A percentile compares a stretch with the other conserved stretches of the same genome.
Conservation (phyloP, 192 early-diverging fungal genomes). For the Entomortierella lignicola region DNA sequence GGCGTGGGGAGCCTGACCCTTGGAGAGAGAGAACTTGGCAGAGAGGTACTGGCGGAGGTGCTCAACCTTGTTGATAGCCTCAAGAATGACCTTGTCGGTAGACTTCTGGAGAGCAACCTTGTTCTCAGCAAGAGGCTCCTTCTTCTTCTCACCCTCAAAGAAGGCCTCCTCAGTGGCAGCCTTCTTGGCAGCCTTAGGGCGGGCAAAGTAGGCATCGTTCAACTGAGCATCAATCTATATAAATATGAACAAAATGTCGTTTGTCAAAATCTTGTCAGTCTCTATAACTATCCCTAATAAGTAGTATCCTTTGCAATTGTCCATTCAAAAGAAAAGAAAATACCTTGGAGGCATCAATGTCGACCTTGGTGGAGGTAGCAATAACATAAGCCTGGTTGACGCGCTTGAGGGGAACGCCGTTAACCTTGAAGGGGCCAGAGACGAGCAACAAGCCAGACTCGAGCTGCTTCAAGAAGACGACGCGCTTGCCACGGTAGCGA, state of each 20-base stretch:
- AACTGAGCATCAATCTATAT: slow-evolving; percentile 79
- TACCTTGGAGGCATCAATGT: slow-evolving; percentile 81
- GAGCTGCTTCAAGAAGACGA: slow-evolving; percentile 98
- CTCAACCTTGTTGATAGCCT: slow-evolving; percentile 85
- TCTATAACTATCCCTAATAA: too few species aligned
- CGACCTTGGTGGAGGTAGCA: slow-evolving; percentile 99
- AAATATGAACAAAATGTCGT: too few species aligned
- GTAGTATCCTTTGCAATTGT: too few species aligned
- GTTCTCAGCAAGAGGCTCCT: slow-evolving; percentile 81
- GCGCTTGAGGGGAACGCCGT: slow-evolving; percentile 97
- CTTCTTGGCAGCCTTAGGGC: slow-evolving; percentile 76
- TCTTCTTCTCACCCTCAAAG: slow-evolving; percentile 81
- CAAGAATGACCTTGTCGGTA: slow-evolving; percentile 87
- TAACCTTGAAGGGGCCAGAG: slow-evolving; percentile 97
- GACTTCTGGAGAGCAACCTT: slow-evolving; percentile 92
- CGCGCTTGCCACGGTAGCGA: slow-evolving; percentile 98
- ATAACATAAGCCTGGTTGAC: slow-evolving; percentile 99
- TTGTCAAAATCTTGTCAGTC: too few species aligned
- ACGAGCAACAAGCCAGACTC: slow-evolving; percentile 95
- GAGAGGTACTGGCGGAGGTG: slow-evolving; percentile 90
- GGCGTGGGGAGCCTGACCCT: slow-evolving; percentile 96
- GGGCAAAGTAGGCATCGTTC: slow-evolving; percentile 96
- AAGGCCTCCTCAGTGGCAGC: slow-evolving; percentile 90
- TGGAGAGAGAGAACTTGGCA: slow-evolving; percentile 90
- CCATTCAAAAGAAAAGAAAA: slow-evolving; percentile 6